phyloP scores from a whole-genome alignment of 768 basidiomycete genomes.

The Sarcodon sp. region DNA sequence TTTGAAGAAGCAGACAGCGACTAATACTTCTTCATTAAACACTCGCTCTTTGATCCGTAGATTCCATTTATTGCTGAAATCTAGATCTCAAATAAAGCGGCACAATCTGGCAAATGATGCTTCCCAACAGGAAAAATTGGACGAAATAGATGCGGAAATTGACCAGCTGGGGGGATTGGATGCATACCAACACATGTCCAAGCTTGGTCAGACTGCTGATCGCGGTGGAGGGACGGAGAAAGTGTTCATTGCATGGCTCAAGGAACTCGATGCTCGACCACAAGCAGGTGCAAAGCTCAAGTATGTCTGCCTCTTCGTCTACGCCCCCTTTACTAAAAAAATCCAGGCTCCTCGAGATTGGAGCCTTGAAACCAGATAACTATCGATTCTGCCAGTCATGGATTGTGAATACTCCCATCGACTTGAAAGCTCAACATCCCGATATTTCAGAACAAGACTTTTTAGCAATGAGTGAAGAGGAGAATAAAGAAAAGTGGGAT shows the following conservation, averaged over 20 bases:
- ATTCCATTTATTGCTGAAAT: conserved; percentile 73
- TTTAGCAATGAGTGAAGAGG: conserved; percentile 39
- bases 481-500: conserved; percentile 54
- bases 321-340: background rate
- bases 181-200: conserved; percentile 75
- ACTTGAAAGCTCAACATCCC: conserved; percentile 76
- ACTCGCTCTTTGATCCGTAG: conserved; percentile 65
- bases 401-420: conserved; percentile 68
- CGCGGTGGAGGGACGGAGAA: conserved; percentile 86
- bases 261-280: conserved; percentile 23
- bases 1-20: background rate
- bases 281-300: conserved; percentile 15
- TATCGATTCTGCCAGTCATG: conserved; percentile 53
- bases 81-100: conserved; percentile 5
- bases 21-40: conserved; percentile 22
- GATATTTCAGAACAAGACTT: conserved; percentile 82
- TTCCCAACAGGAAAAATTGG: conserved; percentile 20
- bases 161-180: conserved; percentile 64
- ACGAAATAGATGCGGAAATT: conserved; percentile 48
- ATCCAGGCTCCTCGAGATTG: conserved; percentile 72
- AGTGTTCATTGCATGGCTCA: conserved; percentile 65
- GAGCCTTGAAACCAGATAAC: conserved; percentile 79
- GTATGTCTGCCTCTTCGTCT: conserved; percentile 19
- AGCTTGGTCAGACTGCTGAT: conserved; percentile 65
- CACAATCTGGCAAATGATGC: conserved; percentile 6